phyloP scores from a whole-genome alignment of 768 basidiomycete genomes.

The Kwoniella sp. region DNA sequence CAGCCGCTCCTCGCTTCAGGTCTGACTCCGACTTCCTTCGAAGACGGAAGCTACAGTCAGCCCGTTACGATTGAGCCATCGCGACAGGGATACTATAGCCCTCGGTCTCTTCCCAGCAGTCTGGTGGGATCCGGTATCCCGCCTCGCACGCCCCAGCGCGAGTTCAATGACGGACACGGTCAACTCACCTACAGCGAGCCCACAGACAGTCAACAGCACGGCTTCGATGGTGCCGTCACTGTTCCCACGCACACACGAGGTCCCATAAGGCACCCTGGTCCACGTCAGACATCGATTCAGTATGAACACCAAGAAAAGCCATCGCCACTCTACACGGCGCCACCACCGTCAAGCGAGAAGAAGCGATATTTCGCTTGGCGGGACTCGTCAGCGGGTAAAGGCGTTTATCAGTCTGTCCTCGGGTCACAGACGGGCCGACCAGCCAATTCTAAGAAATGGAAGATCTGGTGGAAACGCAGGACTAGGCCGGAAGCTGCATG shows the following conservation, averaged over 20 bases:
- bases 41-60: neutral
- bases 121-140: conserved; percentile 1
- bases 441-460: too few species aligned
- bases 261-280: neutral
- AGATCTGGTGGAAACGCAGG: too few species aligned
- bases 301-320: too few species aligned
- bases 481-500: too few species aligned
- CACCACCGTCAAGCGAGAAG: neutral
- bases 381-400: neutral
- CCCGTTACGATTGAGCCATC: conserved; percentile 1
- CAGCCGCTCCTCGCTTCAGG: neutral
- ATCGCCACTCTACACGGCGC: neutral
- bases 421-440: too few species aligned
- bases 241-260: conserved; percentile 1
- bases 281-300: neutral
- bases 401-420: too few species aligned
- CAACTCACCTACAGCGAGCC: neutral
- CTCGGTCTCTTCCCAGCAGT: conserved; percentile 6
- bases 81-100: conserved; percentile 10
- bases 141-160: neutral
- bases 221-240: neutral
- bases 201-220: neutral
- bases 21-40: neutral
- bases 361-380: conserved; percentile 14
- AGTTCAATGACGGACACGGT: neutral